Conservation (phyloP, 371 early-diverging fungal species). For the Rhizomucor pusillus region DNA sequence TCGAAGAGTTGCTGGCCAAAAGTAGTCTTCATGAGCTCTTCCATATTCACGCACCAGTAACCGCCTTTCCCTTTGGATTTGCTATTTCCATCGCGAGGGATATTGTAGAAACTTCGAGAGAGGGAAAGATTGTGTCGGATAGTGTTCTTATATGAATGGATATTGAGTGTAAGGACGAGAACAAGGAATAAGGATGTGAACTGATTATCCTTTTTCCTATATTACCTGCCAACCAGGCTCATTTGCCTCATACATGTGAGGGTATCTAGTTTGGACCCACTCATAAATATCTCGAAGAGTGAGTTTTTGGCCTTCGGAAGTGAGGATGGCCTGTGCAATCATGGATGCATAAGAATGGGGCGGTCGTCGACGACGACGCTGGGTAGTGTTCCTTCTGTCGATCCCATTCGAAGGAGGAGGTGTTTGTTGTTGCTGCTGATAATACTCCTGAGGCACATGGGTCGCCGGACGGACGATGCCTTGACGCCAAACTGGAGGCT, state of each 20-base stretch:
- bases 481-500: slow-evolving; percentile 4
- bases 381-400: slow-evolving; percentile 8
- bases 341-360: slow-evolving; percentile 66
- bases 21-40: slow-evolving; percentile 24
- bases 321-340: slow-evolving; percentile 60
- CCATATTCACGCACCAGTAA: slow-evolving; percentile 49
- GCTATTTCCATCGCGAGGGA: slow-evolving; percentile 43
- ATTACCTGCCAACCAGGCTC: slow-evolving; percentile 55
- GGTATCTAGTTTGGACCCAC: slow-evolving; percentile 56
- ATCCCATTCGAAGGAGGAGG: background rate
- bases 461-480: too few relatives aligned
- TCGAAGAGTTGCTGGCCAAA: slow-evolving; percentile 18
- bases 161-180: background rate
- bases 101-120: slow-evolving; percentile 65
- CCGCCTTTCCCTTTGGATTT: slow-evolving; percentile 52
- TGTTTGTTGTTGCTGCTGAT: slow-evolving; percentile 8
- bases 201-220: background rate
- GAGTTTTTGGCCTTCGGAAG: slow-evolving; percentile 41
- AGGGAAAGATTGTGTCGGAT: slow-evolving; percentile 79
- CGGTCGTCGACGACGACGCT: slow-evolving; percentile 50
- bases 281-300: slow-evolving; percentile 64
- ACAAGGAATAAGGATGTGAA: too few relatives aligned
- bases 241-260: slow-evolving; percentile 52
- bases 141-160: slow-evolving; percentile 46
- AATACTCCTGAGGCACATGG: too few relatives aligned